These are phyloP conservation scores for Trichoderma sp. DNA, from an alignment of 2,329 filamentous ascomycete species.

Conservation along the genomic window DNA sequence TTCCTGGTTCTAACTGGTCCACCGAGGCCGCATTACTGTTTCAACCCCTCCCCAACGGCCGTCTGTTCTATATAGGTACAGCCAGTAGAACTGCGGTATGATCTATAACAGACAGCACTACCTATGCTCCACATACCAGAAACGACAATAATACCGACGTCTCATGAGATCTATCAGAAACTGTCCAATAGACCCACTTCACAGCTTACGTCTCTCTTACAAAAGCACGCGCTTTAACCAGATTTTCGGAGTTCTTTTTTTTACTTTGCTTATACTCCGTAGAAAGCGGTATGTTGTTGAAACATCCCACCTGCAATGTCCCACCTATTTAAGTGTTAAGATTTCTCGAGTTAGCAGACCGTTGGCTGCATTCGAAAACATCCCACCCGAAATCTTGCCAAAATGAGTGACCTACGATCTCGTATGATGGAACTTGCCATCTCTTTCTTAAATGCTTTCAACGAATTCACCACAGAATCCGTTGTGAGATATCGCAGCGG, in stretches of 20 bases:
- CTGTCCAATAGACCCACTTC: not conserved
- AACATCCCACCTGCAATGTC: not conserved
- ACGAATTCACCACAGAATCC: not conserved
- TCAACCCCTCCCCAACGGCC: not conserved
- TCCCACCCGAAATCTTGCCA: not conserved
- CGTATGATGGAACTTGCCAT: not conserved
- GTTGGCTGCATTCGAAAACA: not conserved
- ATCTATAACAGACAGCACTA: not conserved
- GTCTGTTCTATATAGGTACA: not conserved
- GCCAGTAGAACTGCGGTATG: no score
- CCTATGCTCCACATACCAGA: not conserved
- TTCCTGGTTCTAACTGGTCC: not conserved
- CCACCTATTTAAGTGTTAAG: not conserved
- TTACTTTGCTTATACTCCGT: no score
- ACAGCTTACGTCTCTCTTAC: not conserved
- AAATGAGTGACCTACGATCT: not conserved
- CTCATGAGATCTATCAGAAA: not conserved
- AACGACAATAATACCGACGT: not conserved
- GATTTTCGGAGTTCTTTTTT: no score
- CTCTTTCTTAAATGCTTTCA: not conserved
- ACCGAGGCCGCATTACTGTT: not conserved
- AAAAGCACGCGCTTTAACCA: no score
- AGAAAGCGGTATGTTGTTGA: no score
- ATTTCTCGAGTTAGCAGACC: not conserved
- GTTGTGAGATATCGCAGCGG: not conserved